Base-by-base conservation (phyloP, 768 basidiomycete genomes). In the Crassisporium funariophilum region DNA sequence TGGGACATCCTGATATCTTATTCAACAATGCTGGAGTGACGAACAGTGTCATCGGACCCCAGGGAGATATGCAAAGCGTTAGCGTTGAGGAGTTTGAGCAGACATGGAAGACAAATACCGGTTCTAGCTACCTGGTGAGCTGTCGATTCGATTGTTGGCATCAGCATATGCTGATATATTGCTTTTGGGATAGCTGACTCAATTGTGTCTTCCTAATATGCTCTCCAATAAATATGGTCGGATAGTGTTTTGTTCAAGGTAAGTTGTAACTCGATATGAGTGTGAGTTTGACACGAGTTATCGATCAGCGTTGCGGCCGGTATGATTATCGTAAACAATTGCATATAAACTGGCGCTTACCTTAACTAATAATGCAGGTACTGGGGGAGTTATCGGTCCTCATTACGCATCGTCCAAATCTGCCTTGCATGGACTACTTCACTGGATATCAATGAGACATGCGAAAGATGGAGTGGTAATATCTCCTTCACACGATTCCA, bases 381-480 rank as follows among this genome's bases (percentile, higher is more conserved):
- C 70, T 19, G 79, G 78, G 10, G 79, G 79, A 1, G 74, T 80
- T 1, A 66, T 81, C 35, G 79, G 79, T 0, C 78, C 79, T 0
- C 79, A 81, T 46, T 80, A 81, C 44, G 77, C 79, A 5, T 79
- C 77, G 0, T 78, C 78, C 0, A 81, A 81, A 49, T 72, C 77
- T 2, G 79, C 78, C 2, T 52, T 79, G 49, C 78, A 80, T 49
- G 79, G 79, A 0, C 64, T 80, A 4, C 60, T 79, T 27, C 79
- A 79, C 50, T 80, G 79, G 79, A 60, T 79, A n/a, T 73, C 78
- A 5, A 62, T 60, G 38, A 64, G 77, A 27, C 76, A 80, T 50
- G 72, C 73, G 11, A 74, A 75, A 49, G 72, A 74, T 10, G 78
- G 78, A 10, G 68, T 81, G 38, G 79, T 79, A 53, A 34, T 73